Conservation (phyloP, 768 basidiomycete species). For the Russula emetica region DNA sequence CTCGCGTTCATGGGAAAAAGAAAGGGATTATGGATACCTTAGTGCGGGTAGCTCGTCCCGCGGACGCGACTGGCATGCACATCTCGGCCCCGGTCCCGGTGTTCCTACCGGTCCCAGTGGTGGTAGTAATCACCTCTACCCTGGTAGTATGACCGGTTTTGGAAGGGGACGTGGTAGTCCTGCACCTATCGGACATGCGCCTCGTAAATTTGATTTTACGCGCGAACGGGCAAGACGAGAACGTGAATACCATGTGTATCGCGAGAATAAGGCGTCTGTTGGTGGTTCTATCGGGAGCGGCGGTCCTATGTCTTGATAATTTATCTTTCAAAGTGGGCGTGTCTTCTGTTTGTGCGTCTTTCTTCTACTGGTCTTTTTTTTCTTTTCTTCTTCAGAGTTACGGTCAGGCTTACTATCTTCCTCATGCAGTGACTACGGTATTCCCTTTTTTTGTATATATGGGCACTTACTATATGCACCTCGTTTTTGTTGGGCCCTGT, state of each 20-base stretch:
- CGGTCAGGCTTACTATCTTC: not conserved
- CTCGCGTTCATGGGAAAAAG: slow-evolving; percentile 8
- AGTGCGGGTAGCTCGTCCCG: not conserved
- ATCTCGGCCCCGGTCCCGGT: not conserved
- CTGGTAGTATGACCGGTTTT: not conserved
- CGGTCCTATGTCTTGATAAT: not conserved
- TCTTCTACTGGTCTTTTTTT: too few relatives aligned
- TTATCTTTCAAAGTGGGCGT: not conserved
- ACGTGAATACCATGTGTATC: slow-evolving; percentile 1
- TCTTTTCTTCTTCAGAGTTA: not conserved
- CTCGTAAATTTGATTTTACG: slow-evolving; percentile 11
- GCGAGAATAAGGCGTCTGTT: not conserved
- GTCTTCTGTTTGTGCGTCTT: not conserved
- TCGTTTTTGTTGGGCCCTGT: too few relatives aligned
- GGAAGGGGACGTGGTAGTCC: not conserved
- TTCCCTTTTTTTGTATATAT: not conserved
- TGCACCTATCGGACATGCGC: not conserved
- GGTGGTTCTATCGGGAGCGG: not conserved
- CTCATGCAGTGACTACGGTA: not conserved
- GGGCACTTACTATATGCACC: not conserved
- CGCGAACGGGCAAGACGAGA: slow-evolving; percentile 4
- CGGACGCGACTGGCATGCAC: not conserved
- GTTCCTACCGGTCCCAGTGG: too few relatives aligned
- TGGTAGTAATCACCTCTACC: not conserved
- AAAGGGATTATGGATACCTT: not conserved